A percentile compares a stretch with the other conserved stretches of the same genome.
Conservation (phyloP, 2,329 filamentous ascomycete genomes). For the Ophiostoma piceae region DNA sequence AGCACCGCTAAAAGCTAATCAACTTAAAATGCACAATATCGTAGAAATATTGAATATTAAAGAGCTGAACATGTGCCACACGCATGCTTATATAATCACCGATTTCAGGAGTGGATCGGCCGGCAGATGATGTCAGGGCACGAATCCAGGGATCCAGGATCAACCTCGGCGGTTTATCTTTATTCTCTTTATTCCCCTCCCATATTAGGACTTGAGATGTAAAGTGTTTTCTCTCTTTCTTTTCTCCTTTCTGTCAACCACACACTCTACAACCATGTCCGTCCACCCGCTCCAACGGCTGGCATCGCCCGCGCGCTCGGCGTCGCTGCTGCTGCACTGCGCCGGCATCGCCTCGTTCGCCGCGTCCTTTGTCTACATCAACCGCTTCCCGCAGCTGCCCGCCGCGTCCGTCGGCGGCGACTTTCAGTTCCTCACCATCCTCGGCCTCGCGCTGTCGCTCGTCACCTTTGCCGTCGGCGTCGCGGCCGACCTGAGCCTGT, state of each 20-base stretch:
- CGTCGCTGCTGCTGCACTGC: slow-evolving; percentile 59
- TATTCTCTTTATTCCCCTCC: background rate
- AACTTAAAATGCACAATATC: too few relatives aligned
- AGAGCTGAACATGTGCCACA: background rate
- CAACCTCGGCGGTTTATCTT: background rate
- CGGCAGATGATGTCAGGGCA: background rate
- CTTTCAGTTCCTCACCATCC: slow-evolving; percentile 68
- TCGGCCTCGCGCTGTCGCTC: slow-evolving; percentile 59
- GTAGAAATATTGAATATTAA: background rate
- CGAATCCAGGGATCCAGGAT: background rate
- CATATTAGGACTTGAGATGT: background rate
- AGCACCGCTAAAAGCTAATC: too few relatives aligned
- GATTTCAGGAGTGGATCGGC: background rate
- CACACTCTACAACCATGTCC: slow-evolving; percentile 33
- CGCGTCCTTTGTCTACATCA: slow-evolving; percentile 50
- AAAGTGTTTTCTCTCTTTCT: background rate
- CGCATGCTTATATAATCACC: background rate
- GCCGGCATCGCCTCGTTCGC: slow-evolving; percentile 49
- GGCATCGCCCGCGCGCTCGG: slow-evolving; percentile 56
- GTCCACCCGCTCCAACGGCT: slow-evolving; percentile 61
- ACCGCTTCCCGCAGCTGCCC: slow-evolving; percentile 46
- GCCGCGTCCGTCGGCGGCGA: slow-evolving; percentile 60
- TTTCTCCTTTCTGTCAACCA: background rate
- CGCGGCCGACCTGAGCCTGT: slow-evolving; percentile 59
- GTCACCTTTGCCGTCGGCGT: slow-evolving; percentile 57